Base-by-base conservation (phyloP, 352 stramenopile genomes). In the Globisporangium orthogonon region DNA sequence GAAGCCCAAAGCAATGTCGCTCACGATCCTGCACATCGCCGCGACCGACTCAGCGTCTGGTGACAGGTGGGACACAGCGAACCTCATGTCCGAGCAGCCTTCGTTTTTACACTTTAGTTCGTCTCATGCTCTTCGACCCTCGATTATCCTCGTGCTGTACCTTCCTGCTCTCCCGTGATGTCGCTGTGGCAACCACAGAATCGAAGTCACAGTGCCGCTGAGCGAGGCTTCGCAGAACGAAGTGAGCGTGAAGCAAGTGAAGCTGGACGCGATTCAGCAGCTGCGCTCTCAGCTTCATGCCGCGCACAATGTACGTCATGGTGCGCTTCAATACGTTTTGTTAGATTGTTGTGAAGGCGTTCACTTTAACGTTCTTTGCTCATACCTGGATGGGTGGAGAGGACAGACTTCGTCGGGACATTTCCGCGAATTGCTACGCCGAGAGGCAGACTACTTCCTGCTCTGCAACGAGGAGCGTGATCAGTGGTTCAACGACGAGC, bases 401-500 rank as follows among this genome's bases (percentile, higher is more conserved):
- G 13, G 37, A 17, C 35, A 63, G 58, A 47, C 30, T 41, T 66
- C 52, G n/a, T 30, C 23, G 54, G 41, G 54, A n/a, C 46, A 60
- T 1, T 60, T 76, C n/a, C 63, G 64, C 14, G 57, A 69, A 11
- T 48, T 74, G 17, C 50, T 78, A 2, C 54, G 54, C 0, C 67
- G 70, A 23, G 70, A 81, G 44, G 50, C 67, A 0, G 80, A 91
- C 39, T 70, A 54, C 48, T 86, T 89, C 33, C 56, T 83, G 6
- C 64, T 88, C 40, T 71, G 69, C 28, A 40, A 74, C 13, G 63
- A 78, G 37, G 62, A 60, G 2, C 52, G 43, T 28, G 63, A 74
- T 4, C 49, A 65, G 17, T 91, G 80, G 80, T 65, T 89, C 35
- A 74, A 76, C 48, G 66, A 89, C 30, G 80, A 91, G 37, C 55